Base-by-base conservation (phyloP, 208 protist genomes). In the Balamuthia mandrillaris region DNA sequence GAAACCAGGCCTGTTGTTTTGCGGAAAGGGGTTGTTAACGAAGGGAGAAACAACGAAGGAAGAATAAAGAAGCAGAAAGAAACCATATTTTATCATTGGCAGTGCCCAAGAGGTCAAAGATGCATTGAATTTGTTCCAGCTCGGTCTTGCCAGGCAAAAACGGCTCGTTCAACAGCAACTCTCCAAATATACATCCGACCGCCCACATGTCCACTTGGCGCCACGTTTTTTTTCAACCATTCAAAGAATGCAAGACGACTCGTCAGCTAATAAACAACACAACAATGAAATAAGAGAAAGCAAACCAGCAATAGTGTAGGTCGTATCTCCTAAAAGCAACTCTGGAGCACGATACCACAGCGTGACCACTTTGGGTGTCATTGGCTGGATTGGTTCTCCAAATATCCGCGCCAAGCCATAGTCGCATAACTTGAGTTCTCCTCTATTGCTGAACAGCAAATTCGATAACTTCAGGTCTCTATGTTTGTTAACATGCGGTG, bases 171-270 rank as follows among this genome's bases (percentile, higher is more conserved):
- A 27, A 4, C 29, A 87, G 81, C n/a, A 94, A 65, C 65, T 94
- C 92, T 9, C 85, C 91, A 79, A 94, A 93, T 33, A 94, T 90
- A 60, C 91, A 94, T 12, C 92, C 92, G 14, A 92, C 91, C 5
- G 90, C 87, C 91, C 93, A 95, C 39, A 94, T 93, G 81, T 95
- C 93, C 16, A 95, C 63, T 82, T n/a, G n/a, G 45, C 66, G 54
- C 37, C 41, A 42, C 18, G 21, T 14, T 42, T 39, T 41, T 63
- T 12, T 14, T 24, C 18, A 18, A 52, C 42, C 24, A 27, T 77
- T 51, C 31, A 72, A 72, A 72, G 44, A n/a, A n/a, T n/a, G n/a
- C n/a, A n/a, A n/a, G n/a, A n/a, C n/a, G n/a, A n/a, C n/a, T n/a
- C n/a, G n/a, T 39, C 18, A 79, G 14, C 56, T 35, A 35, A 9